These are phyloP conservation scores for Dactylellina sp. DNA, from an alignment of 2,329 filamentous ascomycete species.

Conservation along the genomic window DNA sequence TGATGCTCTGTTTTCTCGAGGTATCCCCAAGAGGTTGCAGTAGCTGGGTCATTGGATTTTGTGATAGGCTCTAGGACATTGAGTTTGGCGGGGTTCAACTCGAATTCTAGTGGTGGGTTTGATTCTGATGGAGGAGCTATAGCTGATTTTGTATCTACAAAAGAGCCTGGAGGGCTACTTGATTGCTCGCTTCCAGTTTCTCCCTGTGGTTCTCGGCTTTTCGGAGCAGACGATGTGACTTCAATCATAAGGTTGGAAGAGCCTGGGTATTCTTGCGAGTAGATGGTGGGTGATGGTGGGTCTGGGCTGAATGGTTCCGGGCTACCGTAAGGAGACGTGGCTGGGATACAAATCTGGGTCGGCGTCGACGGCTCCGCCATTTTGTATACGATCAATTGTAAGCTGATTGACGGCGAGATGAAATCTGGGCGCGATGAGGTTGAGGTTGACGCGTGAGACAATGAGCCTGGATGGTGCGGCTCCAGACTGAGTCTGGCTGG, in stretches of 20 bases:
- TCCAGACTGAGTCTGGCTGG: too few species aligned
- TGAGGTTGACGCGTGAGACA: too few species aligned
- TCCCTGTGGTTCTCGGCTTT: slow-evolving; percentile 4
- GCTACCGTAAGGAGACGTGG: slow-evolving; percentile 50
- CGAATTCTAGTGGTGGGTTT: slow-evolving; percentile 26
- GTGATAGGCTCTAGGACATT: slow-evolving; percentile 2
- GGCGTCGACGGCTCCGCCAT: slow-evolving; percentile 44
- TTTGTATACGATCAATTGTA: neutral
- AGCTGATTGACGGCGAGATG: neutral
- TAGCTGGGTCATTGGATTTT: slow-evolving; percentile 11
- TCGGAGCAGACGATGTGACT: slow-evolving; percentile 14
- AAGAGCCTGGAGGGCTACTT: slow-evolving; percentile 1
- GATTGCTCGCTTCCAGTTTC: neutral
- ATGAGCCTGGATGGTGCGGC: too few species aligned
- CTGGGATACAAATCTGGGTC: slow-evolving; percentile 23
- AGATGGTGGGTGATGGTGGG: slow-evolving; percentile 10
- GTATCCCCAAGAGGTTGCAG: neutral
- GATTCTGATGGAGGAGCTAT: slow-evolving; percentile 37
- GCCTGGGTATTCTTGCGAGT: slow-evolving; percentile 6
- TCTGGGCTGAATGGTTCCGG: slow-evolving; percentile 48
- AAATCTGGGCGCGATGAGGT: neutral
- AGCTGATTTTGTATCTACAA: slow-evolving; percentile 14
- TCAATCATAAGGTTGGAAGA: slow-evolving; percentile 23
- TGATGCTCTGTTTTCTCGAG: neutral
- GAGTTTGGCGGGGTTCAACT: slow-evolving; percentile 23